Conservation (phyloP, 1,139 yeast genomes). For the Taphrina confusa region DNA sequence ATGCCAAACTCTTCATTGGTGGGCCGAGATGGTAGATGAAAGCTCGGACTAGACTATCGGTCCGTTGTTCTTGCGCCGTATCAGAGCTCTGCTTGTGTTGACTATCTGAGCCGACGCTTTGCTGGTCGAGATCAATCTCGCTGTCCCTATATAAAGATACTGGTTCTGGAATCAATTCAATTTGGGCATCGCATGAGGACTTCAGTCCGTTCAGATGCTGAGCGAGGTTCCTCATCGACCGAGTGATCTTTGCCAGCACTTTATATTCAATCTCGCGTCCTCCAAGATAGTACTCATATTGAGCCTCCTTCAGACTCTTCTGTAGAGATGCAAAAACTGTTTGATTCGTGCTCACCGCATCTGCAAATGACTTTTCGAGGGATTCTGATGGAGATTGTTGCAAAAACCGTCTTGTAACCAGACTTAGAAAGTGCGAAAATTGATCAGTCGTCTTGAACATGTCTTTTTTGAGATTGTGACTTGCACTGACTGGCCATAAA, state of each 20-base stretch:
- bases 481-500: slow-evolving; percentile 67
- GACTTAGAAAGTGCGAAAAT: slow-evolving; percentile 57
- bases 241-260: slow-evolving; percentile 53
- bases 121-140: not conserved
- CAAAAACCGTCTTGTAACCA: slow-evolving; percentile 58
- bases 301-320: slow-evolving; percentile 59
- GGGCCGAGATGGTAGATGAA: slow-evolving; percentile 73
- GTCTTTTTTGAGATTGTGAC: slow-evolving; percentile 51
- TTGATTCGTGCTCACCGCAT: slow-evolving; percentile 45
- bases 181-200: slow-evolving; percentile 47
- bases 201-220: slow-evolving; percentile 67
- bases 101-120: not conserved
- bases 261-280: slow-evolving; percentile 62
- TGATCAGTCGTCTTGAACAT: slow-evolving; percentile 58
- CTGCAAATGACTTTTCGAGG: not conserved
- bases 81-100: slow-evolving; percentile 14
- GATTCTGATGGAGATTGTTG: slow-evolving; percentile 39
- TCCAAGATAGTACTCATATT: slow-evolving; percentile 57
- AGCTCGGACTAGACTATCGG: slow-evolving; percentile 42
- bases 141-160: slow-evolving; percentile 5
- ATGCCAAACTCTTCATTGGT: slow-evolving; percentile 65
- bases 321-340: slow-evolving; percentile 51
- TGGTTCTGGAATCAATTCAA: slow-evolving; percentile 24
- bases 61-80: slow-evolving; percentile 48
- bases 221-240: slow-evolving; percentile 56